phyloP scores from a whole-genome alignment of 2,329 filamentous ascomycete species.

The Diaporthe nobilis region DNA sequence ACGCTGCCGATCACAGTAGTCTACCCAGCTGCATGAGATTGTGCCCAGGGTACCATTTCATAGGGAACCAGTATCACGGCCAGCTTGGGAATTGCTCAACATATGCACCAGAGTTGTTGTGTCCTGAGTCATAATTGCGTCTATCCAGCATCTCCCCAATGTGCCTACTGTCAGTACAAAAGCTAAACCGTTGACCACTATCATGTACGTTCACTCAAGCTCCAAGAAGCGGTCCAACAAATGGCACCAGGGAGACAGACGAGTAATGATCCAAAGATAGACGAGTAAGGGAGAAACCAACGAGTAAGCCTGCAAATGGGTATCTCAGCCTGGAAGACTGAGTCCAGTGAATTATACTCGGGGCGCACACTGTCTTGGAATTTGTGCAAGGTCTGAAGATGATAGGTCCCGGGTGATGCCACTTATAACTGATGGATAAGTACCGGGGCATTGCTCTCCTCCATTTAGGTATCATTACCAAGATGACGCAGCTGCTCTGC shows the following conservation, averaged over 20 bases:
- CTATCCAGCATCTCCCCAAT: background rate
- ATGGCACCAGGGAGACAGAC: too few species aligned
- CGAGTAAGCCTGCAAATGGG: background rate
- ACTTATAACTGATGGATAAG: too few species aligned
- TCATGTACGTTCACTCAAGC: too few species aligned
- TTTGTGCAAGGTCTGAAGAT: too few species aligned
- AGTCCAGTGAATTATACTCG: too few species aligned
- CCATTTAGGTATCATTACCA: too few species aligned
- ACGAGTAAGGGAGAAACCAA: background rate
- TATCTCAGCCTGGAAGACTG: background rate
- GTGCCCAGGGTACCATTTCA: background rate
- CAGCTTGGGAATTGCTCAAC: background rate
- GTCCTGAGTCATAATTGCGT: background rate
- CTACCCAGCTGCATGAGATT: background rate
- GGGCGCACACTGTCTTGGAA: too few species aligned
- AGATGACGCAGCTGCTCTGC: too few species aligned
- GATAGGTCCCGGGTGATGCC: too few species aligned
- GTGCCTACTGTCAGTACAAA: background rate
- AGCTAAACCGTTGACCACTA: background rate
- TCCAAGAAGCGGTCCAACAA: background rate
- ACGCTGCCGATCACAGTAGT: fast-evolving
- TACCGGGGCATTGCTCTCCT: too few species aligned
- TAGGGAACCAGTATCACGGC: background rate
- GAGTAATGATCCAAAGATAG: constrained; percentile 4
- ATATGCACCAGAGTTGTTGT: background rate